These are phyloP conservation scores for Grosmannia serpens DNA, from an alignment of 2,329 filamentous ascomycete genomes.

Conservation along the genomic window DNA sequence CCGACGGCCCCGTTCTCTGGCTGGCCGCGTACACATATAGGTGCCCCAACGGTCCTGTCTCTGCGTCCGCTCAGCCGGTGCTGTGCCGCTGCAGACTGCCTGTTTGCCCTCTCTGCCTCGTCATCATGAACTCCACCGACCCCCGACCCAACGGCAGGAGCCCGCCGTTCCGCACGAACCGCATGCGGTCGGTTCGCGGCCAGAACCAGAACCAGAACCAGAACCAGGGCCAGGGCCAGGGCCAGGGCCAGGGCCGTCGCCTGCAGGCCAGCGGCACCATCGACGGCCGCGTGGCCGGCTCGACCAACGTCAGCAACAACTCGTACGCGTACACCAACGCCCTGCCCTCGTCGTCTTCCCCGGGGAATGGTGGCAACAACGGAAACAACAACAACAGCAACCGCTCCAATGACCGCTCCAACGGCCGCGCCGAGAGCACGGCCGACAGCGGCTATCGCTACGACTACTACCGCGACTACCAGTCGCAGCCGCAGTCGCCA, in stretches of 20 bases:
- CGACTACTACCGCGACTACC: slow-evolving; percentile 8
- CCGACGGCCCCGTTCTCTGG: no score
- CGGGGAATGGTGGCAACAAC: not conserved
- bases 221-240: not conserved
- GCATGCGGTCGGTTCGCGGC: not conserved
- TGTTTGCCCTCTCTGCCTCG: not conserved
- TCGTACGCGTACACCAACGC: slow-evolving; percentile 3
- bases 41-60: no score
- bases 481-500: slow-evolving; percentile 4
- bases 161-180: not conserved
- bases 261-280: not conserved
- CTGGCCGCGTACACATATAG: no score
- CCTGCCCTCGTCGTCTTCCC: not conserved
- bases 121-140: slow-evolving; percentile 8
- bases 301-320: slow-evolving; percentile 1
- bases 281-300: slow-evolving; percentile 2
- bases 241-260: not conserved
- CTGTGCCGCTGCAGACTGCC: not conserved
- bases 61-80: not conserved
- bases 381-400: not conserved
- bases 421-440: slow-evolving; percentile 2
- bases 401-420: no score
- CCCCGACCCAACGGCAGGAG: slow-evolving; percentile 6
- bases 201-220: not conserved
- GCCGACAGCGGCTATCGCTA: slow-evolving; percentile 6